Percentiles rank a stretch among this genome's conserved stretches.
Evolutionary conservation across 116 monocot species (phyloP).

Genomic region (Phalaenopsis hybrid): DNA sequence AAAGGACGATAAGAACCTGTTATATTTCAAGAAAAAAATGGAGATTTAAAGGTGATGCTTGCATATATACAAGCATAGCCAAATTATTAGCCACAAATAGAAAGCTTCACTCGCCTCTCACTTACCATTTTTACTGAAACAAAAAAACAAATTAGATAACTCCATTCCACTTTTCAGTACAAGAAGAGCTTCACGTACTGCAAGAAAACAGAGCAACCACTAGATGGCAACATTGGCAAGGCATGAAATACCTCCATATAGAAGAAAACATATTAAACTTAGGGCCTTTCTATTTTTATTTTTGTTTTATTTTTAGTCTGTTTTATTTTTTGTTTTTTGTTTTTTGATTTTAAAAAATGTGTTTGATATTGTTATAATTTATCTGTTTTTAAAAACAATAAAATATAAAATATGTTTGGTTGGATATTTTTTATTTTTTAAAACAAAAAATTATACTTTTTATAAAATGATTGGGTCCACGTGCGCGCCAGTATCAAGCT

Average conservation of each 20-base stretch:
- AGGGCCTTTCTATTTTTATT: no score
- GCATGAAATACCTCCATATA: neutral
- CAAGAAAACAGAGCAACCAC: neutral
- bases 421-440: no score
- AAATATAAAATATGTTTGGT: no score
- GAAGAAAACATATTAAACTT: neutral
- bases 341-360: no score
- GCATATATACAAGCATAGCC: conserved; percentile 4
- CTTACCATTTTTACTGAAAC: neutral
- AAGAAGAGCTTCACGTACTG: neutral
- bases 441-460: no score
- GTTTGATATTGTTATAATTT: no score
- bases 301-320: no score
- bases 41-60: neutral
- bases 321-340: no score
- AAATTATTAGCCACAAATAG: neutral
- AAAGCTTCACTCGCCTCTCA: neutral
- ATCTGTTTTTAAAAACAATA: no score
- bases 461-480: no score
- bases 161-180: neutral
- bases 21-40: neutral
- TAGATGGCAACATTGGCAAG: neutral
- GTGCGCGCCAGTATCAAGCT: no score
- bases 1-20: neutral
- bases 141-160: neutral